Conservation (phyloP, 1,284 basidiomycete species). For the Sanghuangporus sanghuang region DNA sequence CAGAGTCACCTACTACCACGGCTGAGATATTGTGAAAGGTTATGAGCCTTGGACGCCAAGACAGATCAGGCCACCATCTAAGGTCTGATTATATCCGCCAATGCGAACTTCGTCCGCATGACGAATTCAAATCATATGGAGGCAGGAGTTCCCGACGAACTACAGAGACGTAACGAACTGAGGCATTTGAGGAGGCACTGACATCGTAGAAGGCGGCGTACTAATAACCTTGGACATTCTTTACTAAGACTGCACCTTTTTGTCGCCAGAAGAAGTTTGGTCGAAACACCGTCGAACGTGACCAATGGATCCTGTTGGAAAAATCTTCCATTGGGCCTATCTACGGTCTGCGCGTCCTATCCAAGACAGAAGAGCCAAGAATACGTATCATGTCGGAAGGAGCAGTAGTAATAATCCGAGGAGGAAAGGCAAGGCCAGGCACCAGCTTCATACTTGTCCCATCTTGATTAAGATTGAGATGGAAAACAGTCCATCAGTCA, state of each 20-base stretch:
- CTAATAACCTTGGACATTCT: conserved; percentile 30
- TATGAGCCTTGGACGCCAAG: too few species aligned
- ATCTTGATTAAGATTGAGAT: background rate
- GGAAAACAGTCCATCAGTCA: background rate
- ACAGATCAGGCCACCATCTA: conserved; percentile 32
- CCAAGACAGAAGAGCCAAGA: conserved; percentile 25
- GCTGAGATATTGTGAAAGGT: too few species aligned
- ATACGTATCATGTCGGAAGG: conserved; percentile 13
- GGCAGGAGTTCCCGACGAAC: conserved; percentile 27
- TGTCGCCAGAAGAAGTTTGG: background rate
- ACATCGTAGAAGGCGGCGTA: conserved; percentile 36
- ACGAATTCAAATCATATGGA: conserved; percentile 1
- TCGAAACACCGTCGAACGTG: conserved; percentile 31
- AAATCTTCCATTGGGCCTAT: conserved; percentile 38
- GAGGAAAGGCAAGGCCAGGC: background rate
- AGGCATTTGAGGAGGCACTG: conserved; percentile 26
- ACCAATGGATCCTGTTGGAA: conserved; percentile 39
- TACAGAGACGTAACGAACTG: conserved; percentile 32
- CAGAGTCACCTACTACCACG: too few species aligned
- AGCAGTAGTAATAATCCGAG: background rate
- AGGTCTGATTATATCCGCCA: conserved; percentile 37
- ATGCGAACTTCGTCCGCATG: conserved; percentile 33
- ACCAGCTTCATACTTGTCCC: background rate
- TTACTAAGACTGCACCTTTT: background rate
- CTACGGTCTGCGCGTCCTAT: conserved; percentile 32